Conservation (phyloP, 139 green algal genomes). For the Coccomyxa sp. region DNA sequence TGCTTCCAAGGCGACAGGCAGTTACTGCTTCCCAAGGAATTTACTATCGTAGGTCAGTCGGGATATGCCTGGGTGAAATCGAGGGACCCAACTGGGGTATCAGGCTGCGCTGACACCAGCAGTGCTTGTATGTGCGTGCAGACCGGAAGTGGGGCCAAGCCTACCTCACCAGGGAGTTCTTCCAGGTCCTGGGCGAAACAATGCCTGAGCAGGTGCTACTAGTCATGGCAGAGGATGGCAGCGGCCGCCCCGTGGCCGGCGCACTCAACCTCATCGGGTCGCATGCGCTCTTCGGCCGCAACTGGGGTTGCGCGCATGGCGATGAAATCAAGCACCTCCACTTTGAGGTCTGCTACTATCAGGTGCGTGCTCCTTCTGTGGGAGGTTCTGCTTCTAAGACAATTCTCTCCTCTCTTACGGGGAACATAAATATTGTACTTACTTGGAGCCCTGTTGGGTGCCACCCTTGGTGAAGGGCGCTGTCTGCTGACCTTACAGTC, state of each 20-base stretch:
- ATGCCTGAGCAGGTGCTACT: slow-evolving; percentile 75
- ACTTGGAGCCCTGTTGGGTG: no score
- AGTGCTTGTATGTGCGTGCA: not conserved
- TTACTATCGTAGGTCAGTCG: no score
- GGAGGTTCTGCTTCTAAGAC: not conserved
- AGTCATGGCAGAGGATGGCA: slow-evolving; percentile 65
- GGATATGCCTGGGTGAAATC: no score
- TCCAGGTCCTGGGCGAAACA: slow-evolving; percentile 58
- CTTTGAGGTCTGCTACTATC: slow-evolving; percentile 95
- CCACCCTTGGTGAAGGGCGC: no score
- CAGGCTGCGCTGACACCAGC: no score
- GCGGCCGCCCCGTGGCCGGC: slow-evolving; percentile 39
- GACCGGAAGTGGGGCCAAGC: slow-evolving; percentile 76
- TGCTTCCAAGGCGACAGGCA: not conserved
- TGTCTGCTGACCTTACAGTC: no score
- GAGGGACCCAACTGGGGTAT: no score
- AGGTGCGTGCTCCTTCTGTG: slow-evolving; percentile 28
- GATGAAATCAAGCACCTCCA: slow-evolving; percentile 66
- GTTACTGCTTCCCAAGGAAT: not conserved
- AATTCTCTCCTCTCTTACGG: no score
- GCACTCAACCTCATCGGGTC: slow-evolving; percentile 87
- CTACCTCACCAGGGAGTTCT: slow-evolving; percentile 90
- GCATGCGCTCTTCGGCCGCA: slow-evolving; percentile 80
- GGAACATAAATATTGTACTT: no score
- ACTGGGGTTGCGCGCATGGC: slow-evolving; percentile 77